A percentile compares a stretch with the other conserved stretches of the same genome.
These are phyloP conservation scores for Sporothrix dimorphospora DNA, from an alignment of 2,329 filamentous ascomycete genomes.

Conservation along the genomic window DNA sequence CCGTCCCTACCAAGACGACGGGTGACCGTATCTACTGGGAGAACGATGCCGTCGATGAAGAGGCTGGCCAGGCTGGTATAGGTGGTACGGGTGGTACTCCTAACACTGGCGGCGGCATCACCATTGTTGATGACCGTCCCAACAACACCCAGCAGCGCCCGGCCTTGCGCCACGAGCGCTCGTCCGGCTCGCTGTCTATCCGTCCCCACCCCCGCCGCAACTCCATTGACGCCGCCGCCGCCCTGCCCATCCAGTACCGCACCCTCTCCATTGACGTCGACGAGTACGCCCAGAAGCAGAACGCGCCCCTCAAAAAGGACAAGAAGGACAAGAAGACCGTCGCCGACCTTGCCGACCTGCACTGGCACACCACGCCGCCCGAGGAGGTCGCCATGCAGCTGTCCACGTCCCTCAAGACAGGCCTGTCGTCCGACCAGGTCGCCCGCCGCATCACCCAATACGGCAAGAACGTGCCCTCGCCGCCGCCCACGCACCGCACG, in stretches of 20 bases:
- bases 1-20: constrained; percentile 14
- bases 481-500: constrained; percentile 63
- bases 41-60: constrained; percentile 22
- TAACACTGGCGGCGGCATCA: neutral
- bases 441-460: constrained; percentile 59
- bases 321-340: constrained; percentile 38
- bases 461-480: constrained; percentile 68
- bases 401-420: constrained; percentile 57
- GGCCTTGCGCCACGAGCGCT: constrained; percentile 25
- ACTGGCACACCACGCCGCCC: constrained; percentile 67
- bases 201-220: constrained; percentile 35
- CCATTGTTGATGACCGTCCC: constrained; percentile 11
- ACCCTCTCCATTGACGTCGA: constrained; percentile 61
- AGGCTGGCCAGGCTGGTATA: constrained; percentile 24
- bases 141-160: constrained; percentile 1
- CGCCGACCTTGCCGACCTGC: constrained; percentile 62
- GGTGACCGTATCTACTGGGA: constrained; percentile 28
- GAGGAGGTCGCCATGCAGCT: constrained; percentile 64
- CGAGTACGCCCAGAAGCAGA: constrained; percentile 52
- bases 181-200: constrained; percentile 32
- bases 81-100: neutral
- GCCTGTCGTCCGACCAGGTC: constrained; percentile 63
- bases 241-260: constrained; percentile 58
- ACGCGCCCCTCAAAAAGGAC: constrained; percentile 47
- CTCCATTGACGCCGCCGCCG: constrained; percentile 46